Base-by-base conservation (phyloP, 2,329 filamentous ascomycete genomes). In the Aspergillus clavatus region DNA sequence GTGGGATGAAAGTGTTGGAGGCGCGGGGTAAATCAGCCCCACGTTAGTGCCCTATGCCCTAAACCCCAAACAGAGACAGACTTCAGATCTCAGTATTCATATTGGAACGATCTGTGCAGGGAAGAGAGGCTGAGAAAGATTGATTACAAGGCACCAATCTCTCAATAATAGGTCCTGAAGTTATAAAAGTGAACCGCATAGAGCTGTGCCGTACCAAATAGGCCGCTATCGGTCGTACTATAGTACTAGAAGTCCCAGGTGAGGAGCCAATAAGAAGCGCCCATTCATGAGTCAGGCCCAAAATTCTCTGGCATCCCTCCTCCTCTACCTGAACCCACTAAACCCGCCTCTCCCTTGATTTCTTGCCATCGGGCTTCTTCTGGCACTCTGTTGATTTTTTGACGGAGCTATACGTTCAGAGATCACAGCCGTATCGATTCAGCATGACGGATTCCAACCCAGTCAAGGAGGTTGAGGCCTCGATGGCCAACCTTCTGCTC, bases 401-500 rank as follows among this genome's bases (percentile, higher is more conserved):
- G 43, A 40, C 45, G 44, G 33, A 45, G 27, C 21, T 24, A 19
- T 21, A 45, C 26, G 4, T 24, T 5, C 5, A 41, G 44, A 46
- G 40, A 40, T 45, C 12, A 33, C 21, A 18, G 7, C 19, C 24
- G 35, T 39, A 37, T 50, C 35, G 42, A 35, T n/a, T 42, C 59
- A 66, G 53, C 42, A 71, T 71, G 68, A 54, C 67, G 53, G 67
- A 70, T 56, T 55, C 67, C 29, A 69, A 67, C 57, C 52, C 63
- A 48, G 65, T 68, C 46, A 60, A 69, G 50, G 67, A 72, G 54
- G 75, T 77, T 52, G 67, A 72, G 54, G 68, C 63, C 53, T 70
- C 63, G 62, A 67, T 84, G 55, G 79, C 79, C 62, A 88, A 91
- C 73, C 78, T 95, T 57, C 80, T 90, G 69, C 80, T 93, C 40